Percentiles rank a stretch among this genome's conserved stretches.
These are phyloP conservation scores for Phytophthora tubulina DNA, from an alignment of 352 stramenopile genomes.

Conservation along the genomic window DNA sequence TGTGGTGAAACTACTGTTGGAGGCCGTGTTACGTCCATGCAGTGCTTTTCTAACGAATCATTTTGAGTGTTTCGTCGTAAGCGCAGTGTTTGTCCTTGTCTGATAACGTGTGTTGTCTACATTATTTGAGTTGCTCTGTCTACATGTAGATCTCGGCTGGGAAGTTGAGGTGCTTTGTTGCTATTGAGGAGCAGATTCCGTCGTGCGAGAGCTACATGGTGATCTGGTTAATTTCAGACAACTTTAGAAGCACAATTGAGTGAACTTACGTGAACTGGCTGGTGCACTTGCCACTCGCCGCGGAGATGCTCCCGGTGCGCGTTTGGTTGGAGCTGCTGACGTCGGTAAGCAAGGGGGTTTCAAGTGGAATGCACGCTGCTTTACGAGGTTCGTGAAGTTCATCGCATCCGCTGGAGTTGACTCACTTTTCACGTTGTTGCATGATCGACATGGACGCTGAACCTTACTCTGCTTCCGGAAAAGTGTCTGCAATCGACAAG, in stretches of 20 bases:
- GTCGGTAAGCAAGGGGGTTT: constrained; percentile 46
- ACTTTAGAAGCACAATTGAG: background rate
- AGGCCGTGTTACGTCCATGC: too few relatives aligned
- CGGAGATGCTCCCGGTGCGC: constrained; percentile 26
- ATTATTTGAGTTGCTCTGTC: constrained; percentile 28
- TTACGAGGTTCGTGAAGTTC: constrained; percentile 58
- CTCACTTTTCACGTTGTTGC: background rate
- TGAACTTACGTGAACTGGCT: constrained; percentile 39
- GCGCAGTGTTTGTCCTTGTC: background rate
- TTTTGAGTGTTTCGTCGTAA: too few relatives aligned
- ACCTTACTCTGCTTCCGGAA: constrained; percentile 37
- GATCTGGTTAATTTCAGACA: constrained; percentile 4
- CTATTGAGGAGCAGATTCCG: constrained; percentile 23
- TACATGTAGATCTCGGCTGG: constrained; percentile 14
- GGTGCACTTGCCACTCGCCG: constrained; percentile 39
- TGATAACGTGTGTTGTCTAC: constrained; percentile 16
- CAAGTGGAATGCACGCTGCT: constrained; percentile 70
- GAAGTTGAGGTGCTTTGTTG: constrained; percentile 17
- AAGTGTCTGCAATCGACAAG: constrained; percentile 24
- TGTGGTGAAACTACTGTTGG: too few relatives aligned
- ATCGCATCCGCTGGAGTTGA: constrained; percentile 9
- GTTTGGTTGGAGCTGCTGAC: constrained; percentile 34
- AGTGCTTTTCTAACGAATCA: too few relatives aligned
- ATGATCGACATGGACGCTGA: constrained; percentile 35
- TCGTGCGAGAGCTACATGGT: constrained; percentile 29